These are phyloP conservation scores for Aureobasidium lini DNA, from an alignment of 2,329 filamentous ascomycete species.

Conservation along the genomic window DNA sequence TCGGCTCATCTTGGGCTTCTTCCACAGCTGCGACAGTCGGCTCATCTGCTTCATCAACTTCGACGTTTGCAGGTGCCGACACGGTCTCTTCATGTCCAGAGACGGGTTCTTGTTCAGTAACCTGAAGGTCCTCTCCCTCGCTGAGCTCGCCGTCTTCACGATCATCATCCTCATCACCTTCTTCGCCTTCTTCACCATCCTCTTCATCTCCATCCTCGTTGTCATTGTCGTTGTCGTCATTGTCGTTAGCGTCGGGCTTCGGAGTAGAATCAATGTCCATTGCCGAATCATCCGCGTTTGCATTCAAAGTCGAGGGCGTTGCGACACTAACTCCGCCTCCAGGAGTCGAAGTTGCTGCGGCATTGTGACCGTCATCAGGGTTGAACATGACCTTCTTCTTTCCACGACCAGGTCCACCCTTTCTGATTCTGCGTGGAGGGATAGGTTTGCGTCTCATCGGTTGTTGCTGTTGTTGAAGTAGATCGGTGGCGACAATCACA, in stretches of 20 bases:
- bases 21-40: background rate
- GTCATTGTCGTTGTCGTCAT: conserved; percentile 41
- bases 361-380: conserved; percentile 35
- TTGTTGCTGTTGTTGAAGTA: conserved; percentile 40
- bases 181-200: conserved; percentile 37
- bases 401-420: conserved; percentile 69
- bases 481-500: conserved; percentile 45
- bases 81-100: background rate
- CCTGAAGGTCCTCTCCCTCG: background rate
- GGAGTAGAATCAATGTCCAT: conserved; percentile 25
- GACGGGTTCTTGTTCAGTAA: background rate
- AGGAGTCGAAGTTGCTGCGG: conserved; percentile 30
- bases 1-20: background rate
- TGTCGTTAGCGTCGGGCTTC: conserved; percentile 35
- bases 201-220: conserved; percentile 42
- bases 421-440: conserved; percentile 70
- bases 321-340: conserved; percentile 26
- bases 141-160: conserved; percentile 24
- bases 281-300: conserved; percentile 37
- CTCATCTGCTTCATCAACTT: background rate
- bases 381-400: conserved; percentile 64
- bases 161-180: conserved; percentile 38
- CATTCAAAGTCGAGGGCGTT: conserved; percentile 27
- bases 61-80: background rate
- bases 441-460: conserved; percentile 58